A percentile compares a stretch with the other conserved stretches of the same genome.
These are phyloP conservation scores for Dothideomycetidae sp. DNA, from an alignment of 2,329 filamentous ascomycete genomes.

Conservation along the genomic window DNA sequence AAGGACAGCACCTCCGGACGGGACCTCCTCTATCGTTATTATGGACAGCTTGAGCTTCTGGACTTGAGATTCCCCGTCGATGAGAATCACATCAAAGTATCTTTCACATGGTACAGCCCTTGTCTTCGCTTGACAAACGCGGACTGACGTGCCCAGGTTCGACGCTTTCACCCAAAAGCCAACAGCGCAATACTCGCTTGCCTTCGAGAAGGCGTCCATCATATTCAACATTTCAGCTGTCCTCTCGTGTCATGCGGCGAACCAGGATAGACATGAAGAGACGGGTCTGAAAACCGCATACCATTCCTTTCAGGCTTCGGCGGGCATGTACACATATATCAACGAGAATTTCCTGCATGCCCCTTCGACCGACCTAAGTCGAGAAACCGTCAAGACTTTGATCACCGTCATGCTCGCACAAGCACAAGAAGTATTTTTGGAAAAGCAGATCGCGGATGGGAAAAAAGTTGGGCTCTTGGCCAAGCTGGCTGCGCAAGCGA, in stretches of 20 bases:
- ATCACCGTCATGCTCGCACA: conserved; percentile 90
- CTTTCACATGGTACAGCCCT: conserved; percentile 68
- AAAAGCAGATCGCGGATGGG: conserved; percentile 83
- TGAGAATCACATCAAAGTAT: conserved; percentile 98
- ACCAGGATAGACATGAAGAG: conserved; percentile 85
- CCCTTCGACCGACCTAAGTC: conserved; percentile 85
- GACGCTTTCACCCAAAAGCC: conserved; percentile 98
- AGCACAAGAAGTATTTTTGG: conserved; percentile 91
- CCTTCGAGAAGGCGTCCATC: conserved; percentile 96
- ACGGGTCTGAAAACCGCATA: conserved; percentile 90
- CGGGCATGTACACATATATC: conserved; percentile 99
- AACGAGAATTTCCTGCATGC: conserved; percentile 99
- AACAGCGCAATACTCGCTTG: conserved; percentile 91
- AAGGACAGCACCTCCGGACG: conserved; percentile 90
- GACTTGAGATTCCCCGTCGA: conserved; percentile 94
- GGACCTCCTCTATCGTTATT: conserved; percentile 92
- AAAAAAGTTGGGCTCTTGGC: conserved; percentile 88
- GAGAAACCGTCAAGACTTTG: conserved; percentile 88
- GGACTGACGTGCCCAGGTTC: conserved; percentile 49
- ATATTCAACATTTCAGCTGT: conserved; percentile 99
- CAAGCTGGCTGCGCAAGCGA: conserved; percentile 83
- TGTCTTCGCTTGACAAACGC: background rate
- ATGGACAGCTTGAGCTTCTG: conserved; percentile 87
- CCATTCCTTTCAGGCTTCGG: conserved; percentile 93
- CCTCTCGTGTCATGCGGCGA: conserved; percentile 84